Conservation (phyloP, 2,329 filamentous ascomycete genomes). For the Cladosporium sp. region DNA sequence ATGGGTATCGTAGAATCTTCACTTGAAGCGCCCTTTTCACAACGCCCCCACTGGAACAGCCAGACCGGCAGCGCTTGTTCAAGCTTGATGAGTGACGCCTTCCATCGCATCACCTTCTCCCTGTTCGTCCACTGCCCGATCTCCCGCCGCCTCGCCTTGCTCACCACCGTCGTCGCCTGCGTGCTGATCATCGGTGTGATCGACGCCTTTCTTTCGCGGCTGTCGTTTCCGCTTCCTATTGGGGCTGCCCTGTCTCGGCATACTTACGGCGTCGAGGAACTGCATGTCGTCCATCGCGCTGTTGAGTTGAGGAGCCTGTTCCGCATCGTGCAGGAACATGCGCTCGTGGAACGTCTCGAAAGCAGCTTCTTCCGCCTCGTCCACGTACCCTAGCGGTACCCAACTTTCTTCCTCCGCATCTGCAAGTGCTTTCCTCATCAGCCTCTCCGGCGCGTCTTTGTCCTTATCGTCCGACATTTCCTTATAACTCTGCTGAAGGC, state of each 20-base stretch:
- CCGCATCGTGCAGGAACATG: constrained; percentile 53
- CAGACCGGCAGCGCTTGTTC: background rate
- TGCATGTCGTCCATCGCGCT: constrained; percentile 52
- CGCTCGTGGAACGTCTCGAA: constrained; percentile 71
- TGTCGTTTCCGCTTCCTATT: constrained; percentile 32
- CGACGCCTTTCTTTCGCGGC: constrained; percentile 19
- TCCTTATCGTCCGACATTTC: constrained; percentile 51
- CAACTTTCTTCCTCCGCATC: constrained; percentile 76
- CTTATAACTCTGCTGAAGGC: constrained; percentile 22
- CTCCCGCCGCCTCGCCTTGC: constrained; percentile 15
- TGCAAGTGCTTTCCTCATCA: constrained; percentile 57
- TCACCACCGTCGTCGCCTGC: background rate
- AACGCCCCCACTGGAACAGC: too few relatives aligned
- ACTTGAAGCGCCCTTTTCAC: too few relatives aligned
- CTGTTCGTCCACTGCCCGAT: constrained; percentile 7
- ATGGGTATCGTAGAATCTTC: too few relatives aligned
- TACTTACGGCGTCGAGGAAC: constrained; percentile 59
- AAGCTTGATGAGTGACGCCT: background rate
- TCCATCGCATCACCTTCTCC: constrained; percentile 12
- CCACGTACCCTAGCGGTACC: constrained; percentile 71
- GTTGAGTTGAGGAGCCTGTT: constrained; percentile 43
- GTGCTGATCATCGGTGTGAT: background rate
- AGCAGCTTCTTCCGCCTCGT: constrained; percentile 69
- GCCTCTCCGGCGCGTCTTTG: constrained; percentile 64
- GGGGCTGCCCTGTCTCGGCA: constrained; percentile 37